Conservation (phyloP, 768 basidiomycete genomes). For the Pleurotus platypus region DNA sequence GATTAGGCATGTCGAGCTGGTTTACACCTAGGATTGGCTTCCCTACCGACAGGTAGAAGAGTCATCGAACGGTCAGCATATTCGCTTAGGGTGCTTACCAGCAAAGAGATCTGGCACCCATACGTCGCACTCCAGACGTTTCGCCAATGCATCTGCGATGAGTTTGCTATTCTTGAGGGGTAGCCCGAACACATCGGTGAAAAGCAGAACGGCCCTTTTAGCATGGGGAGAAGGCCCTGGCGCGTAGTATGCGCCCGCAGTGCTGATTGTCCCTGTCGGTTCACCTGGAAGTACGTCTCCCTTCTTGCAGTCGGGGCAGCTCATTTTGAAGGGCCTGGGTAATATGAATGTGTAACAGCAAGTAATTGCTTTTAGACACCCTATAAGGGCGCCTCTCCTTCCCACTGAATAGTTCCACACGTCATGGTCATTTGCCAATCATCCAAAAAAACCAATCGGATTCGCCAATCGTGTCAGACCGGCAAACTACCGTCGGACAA, state of each 20-base stretch:
- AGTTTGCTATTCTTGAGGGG: constrained; percentile 50
- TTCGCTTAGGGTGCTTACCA: constrained; percentile 27
- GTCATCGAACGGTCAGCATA: no score
- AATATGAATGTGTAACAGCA: not conserved
- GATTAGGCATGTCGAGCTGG: constrained; percentile 22
- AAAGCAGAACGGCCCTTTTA: constrained; percentile 42
- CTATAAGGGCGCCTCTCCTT: no score
- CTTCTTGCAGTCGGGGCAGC: constrained; percentile 3
- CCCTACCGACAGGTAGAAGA: constrained; percentile 14
- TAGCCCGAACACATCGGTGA: constrained; percentile 58
- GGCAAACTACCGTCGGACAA: no score
- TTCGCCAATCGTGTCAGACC: no score
- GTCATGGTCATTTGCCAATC: no score
- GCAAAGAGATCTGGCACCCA: constrained; percentile 62
- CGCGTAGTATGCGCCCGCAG: constrained; percentile 42
- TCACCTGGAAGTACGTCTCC: constrained; percentile 35
- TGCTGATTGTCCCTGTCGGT: constrained; percentile 37
- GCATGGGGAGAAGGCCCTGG: constrained; percentile 22
- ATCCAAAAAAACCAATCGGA: no score
- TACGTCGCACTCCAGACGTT: constrained; percentile 50
- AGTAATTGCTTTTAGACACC: not conserved
- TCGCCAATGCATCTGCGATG: constrained; percentile 51
- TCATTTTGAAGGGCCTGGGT: not conserved
- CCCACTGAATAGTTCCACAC: no score
- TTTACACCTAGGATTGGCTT: constrained; percentile 24